Evolutionary conservation across 2,329 filamentous ascomycete species (phyloP).

Genomic region (Hypoxylon sp.): DNA sequence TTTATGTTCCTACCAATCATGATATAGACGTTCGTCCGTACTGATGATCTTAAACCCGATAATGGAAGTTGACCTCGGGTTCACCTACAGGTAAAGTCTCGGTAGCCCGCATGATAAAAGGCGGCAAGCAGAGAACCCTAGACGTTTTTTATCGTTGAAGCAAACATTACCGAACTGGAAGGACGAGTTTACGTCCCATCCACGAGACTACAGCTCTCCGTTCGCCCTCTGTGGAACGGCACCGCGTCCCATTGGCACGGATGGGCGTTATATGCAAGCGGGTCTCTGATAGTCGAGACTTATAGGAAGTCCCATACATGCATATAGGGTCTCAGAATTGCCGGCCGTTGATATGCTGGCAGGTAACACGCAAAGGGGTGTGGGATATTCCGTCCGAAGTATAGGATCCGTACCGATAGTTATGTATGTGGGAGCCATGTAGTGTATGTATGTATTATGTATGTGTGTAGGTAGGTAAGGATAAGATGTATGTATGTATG

Average conservation of each 20-base stretch:
- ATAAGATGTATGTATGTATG: neutral
- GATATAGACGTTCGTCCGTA: neutral
- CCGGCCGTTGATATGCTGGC: constrained; percentile 19
- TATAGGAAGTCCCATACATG: constrained; percentile 2
- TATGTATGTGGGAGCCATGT: neutral
- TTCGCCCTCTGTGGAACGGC: neutral
- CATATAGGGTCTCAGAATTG: constrained; percentile 21
- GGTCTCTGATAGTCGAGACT: constrained; percentile 23
- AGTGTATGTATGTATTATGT: no score
- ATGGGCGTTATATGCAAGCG: constrained; percentile 27
- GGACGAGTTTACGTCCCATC: neutral
- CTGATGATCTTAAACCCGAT: neutral
- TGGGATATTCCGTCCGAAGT: neutral
- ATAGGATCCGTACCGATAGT: neutral
- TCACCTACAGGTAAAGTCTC: constrained; percentile 18
- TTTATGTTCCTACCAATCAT: neutral
- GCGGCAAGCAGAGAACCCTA: constrained; percentile 11
- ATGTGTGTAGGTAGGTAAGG: neutral
- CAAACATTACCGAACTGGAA: constrained; percentile 21
- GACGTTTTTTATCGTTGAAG: constrained; percentile 1
- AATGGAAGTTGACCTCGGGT: constrained; percentile 3
- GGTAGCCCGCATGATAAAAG: constrained; percentile 32
- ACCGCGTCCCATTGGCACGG: constrained; percentile 33
- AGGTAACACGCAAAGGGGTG: constrained; percentile 4
- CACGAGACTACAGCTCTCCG: neutral